These are phyloP conservation scores for Picea abies DNA, from an alignment of 83 land plant species.

Conservation along the genomic window DNA sequence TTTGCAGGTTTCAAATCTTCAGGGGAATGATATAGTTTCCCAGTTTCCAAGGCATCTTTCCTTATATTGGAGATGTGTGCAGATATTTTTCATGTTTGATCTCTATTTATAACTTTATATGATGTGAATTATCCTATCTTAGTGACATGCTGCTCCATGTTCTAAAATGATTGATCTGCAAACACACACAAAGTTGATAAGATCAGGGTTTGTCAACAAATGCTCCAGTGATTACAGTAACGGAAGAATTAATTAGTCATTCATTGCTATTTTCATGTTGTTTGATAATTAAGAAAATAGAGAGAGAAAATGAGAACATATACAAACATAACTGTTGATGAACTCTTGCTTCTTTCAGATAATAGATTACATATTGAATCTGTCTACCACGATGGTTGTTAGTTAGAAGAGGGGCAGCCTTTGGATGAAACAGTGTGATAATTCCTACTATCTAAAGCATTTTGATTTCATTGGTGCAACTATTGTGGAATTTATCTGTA, in stretches of 20 bases:
- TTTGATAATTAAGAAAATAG: neutral
- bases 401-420: neutral
- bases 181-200: neutral
- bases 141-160: neutral
- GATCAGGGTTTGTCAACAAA: slow-evolving; percentile 1
- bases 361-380: neutral
- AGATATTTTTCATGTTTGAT: neutral
- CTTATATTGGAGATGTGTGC: neutral
- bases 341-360: no score
- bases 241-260: neutral
- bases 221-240: neutral
- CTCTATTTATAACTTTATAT: neutral
- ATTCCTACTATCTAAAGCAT: neutral
- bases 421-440: neutral
- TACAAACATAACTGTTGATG: neutral
- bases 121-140: neutral
- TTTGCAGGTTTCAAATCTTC: neutral
- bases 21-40: neutral
- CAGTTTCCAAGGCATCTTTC: neutral
- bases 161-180: neutral
- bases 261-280: no score
- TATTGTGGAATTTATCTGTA: neutral
- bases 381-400: neutral
- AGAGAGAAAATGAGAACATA: neutral
- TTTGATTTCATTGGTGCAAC: neutral